Evolutionary conservation across 306 rosid species (phyloP).

Genomic region (Inga laurina): DNA sequence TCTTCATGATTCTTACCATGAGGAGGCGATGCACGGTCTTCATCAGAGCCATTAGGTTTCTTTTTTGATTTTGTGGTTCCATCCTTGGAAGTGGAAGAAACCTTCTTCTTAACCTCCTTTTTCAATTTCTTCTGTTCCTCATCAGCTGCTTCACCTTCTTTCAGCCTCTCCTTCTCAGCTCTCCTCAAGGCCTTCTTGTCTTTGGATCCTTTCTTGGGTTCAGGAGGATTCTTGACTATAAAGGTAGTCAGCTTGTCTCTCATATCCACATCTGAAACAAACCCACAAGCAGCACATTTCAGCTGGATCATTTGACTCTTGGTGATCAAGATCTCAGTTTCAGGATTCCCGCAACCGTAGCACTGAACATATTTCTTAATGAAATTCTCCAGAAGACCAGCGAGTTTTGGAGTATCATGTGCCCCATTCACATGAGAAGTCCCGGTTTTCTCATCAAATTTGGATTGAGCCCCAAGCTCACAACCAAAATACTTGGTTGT

Average conservation of each 20-base stretch:
- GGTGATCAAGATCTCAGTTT: constrained; percentile 62
- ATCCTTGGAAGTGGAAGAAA: constrained; percentile 45
- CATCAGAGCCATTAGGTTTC: constrained; percentile 60
- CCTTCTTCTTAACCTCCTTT: constrained; percentile 64
- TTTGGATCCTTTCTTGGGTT: constrained; percentile 58
- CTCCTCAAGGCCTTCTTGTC: constrained; percentile 74
- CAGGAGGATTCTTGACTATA: constrained; percentile 72
- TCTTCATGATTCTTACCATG: constrained; percentile 45
- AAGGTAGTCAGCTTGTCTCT: constrained; percentile 72
- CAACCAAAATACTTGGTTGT: constrained; percentile 72
- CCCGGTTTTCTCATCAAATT: constrained; percentile 71
- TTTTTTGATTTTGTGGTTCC: constrained; percentile 47
- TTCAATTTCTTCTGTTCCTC: constrained; percentile 59
- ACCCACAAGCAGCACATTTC: constrained; percentile 78
- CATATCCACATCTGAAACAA: constrained; percentile 71
- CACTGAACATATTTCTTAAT: constrained; percentile 71
- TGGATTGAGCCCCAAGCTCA: constrained; percentile 71
- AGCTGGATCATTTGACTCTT: constrained; percentile 66
- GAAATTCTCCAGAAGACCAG: constrained; percentile 72
- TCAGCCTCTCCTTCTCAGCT: constrained; percentile 71
- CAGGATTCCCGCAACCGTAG: constrained; percentile 72
- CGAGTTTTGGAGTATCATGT: constrained; percentile 72
- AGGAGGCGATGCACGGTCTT: constrained; percentile 53
- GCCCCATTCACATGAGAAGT: constrained; percentile 70
- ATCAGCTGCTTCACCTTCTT: constrained; percentile 69